Evolutionary conservation across 352 stramenopile species (phyloP).

Genomic region (Globisporangium lucens): DNA sequence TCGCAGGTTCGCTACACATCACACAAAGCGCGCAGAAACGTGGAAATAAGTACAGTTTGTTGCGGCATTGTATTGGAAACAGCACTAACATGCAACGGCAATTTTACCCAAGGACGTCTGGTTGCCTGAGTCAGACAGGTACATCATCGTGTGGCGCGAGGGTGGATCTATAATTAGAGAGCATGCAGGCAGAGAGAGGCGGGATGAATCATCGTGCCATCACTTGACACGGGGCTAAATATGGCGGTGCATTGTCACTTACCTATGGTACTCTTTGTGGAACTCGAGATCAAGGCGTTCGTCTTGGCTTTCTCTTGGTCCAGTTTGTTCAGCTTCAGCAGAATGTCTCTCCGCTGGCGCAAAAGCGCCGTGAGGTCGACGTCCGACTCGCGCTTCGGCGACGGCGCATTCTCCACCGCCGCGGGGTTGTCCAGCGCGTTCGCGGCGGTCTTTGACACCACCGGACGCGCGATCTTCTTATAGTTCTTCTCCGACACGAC

Average conservation of each 20-base stretch:
- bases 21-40: constrained; percentile 8
- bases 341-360: constrained; percentile 70
- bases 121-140: constrained; percentile 32
- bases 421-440: constrained; percentile 79
- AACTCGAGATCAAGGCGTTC: constrained; percentile 24
- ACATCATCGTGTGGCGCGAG: constrained; percentile 52
- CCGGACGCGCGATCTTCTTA: constrained; percentile 75
- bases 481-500: constrained; percentile 73
- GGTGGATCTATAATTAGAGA: constrained; percentile 21
- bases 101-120: constrained; percentile 33
- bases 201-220: constrained; percentile 4
- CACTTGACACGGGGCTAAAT: neutral
- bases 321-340: constrained; percentile 61
- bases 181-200: neutral
- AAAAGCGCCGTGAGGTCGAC: constrained; percentile 75
- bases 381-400: constrained; percentile 67
- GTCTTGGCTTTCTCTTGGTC: constrained; percentile 54
- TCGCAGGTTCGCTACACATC: constrained; percentile 49
- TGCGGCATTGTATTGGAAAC: constrained; percentile 21
- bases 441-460: constrained; percentile 68
- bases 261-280: constrained; percentile 43
- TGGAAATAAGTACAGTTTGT: constrained; percentile 21
- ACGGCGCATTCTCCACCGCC: constrained; percentile 44
- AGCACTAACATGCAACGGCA: constrained; percentile 17
- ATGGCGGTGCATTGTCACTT: constrained; percentile 18